A percentile compares a stretch with the other conserved stretches of the same genome.
These are phyloP conservation scores for Rhodotorula sphaerocarpa DNA, from an alignment of 768 basidiomycete genomes.

Conservation along the genomic window DNA sequence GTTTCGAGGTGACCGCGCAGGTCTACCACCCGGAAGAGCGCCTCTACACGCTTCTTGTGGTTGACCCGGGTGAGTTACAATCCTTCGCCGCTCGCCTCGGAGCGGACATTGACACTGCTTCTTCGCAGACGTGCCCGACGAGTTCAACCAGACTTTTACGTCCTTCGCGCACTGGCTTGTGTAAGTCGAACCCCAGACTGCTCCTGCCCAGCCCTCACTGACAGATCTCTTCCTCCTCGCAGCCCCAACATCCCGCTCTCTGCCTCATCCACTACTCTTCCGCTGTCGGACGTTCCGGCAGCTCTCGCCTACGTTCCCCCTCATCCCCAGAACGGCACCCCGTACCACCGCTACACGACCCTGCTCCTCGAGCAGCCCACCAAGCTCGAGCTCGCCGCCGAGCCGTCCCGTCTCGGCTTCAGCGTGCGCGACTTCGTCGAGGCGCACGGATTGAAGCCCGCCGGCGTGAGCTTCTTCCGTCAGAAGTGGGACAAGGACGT, in stretches of 20 bases:
- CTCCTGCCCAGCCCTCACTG: neutral
- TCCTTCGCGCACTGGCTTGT: constrained; percentile 78
- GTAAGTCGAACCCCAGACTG: constrained; percentile 47
- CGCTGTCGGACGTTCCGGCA: constrained; percentile 34
- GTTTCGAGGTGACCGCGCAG: constrained; percentile 61
- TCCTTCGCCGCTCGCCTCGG: neutral
- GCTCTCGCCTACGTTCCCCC: constrained; percentile 66
- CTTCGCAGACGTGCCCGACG: constrained; percentile 68
- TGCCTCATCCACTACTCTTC: constrained; percentile 33
- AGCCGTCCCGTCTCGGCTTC: constrained; percentile 45
- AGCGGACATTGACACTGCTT: constrained; percentile 10
- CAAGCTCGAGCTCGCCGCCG: neutral
- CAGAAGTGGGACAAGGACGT: constrained; percentile 55
- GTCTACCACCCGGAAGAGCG: constrained; percentile 73
- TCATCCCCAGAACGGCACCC: constrained; percentile 79
- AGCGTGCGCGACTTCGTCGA: constrained; percentile 58
- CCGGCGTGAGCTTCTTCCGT: constrained; percentile 77
- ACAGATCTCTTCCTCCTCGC: neutral
- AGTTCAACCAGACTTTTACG: constrained; percentile 56
- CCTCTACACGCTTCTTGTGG: constrained; percentile 76
- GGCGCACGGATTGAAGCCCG: constrained; percentile 52
- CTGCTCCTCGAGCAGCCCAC: constrained; percentile 64
- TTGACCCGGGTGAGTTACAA: constrained; percentile 63
- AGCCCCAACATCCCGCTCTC: constrained; percentile 79
- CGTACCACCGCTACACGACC: constrained; percentile 79